Evolutionary conservation across 768 basidiomycete species (phyloP), one percentile per base, ranked within the genome.

Genomic region (Tubosaeta sp.): DNA sequence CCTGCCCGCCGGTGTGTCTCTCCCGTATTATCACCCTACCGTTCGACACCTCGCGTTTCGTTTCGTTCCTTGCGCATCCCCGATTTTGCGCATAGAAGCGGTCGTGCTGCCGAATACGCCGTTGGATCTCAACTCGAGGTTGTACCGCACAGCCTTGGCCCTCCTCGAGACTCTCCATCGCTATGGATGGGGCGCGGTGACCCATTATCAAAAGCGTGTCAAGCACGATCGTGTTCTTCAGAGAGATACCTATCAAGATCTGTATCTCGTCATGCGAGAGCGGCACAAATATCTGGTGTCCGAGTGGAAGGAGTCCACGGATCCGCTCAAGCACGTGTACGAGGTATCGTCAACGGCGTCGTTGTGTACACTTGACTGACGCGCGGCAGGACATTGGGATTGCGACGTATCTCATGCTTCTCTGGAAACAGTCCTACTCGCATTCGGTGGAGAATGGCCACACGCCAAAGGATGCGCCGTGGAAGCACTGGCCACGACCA

Each of bases 11-110:
- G 79, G 76, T 7, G 67, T 66, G 3, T 50, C 72, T 1, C 70
- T 97, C 3, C 95, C 95, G 0, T 97, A 91, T 63, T 97, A 95
- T 61, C 94, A 98, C 61, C 95, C 95, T 1, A 62, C 84, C 2
- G 90, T 95, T 9, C 71, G 68, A 3, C 86, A 88, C 53, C 74
- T 98, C 32, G 92, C 90, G 0, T 92, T 95, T 64, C 82, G 84
- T n/a, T 92, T 85, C 65, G 53, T 88, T 49, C 43, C 67, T 6
- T 63, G 14, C 53, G 62, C 8, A 33, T 67, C 16, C 59, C 72
- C 33, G 58, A 58, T 47, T 49, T 8, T 60, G 55, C 31, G 55
- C 53, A 43, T 67, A 58, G 43, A 54, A 52, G 64, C 56, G 4
- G 56, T 67, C 52, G 17, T 62, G 12, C 60, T 90, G n/a, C 76